Evolutionary conservation across 345 rosid genomes (phyloP).

Genomic region (Moricandia arvensis): DNA sequence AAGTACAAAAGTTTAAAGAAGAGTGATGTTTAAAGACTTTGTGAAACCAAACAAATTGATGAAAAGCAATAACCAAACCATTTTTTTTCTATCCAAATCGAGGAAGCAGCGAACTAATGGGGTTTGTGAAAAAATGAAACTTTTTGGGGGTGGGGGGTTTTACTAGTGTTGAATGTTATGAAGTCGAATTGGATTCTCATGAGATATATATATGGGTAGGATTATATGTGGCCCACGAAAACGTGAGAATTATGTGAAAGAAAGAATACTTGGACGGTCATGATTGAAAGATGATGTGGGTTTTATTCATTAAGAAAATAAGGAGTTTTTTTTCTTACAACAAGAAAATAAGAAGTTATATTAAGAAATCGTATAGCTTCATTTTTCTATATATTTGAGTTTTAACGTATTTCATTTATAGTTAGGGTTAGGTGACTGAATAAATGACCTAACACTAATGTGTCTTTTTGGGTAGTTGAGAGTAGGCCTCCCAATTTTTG

Average conservation of each 20-base stretch:
- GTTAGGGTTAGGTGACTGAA: conserved; percentile 41
- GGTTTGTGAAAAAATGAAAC: conserved; percentile 9
- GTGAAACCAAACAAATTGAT: background rate
- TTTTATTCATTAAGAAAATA: background rate
- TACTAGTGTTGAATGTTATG: conserved; percentile 29
- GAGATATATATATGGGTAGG: conserved; percentile 34
- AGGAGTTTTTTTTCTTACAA: no score
- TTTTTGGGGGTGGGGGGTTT: background rate
- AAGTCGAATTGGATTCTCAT: conserved; percentile 36
- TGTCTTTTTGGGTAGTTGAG: conserved; percentile 34
- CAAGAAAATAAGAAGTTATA: background rate
- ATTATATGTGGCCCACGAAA: conserved; percentile 10
- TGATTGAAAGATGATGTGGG: conserved; percentile 15
- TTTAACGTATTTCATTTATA: conserved; percentile 14
- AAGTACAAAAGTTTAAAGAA: conserved; percentile 2
- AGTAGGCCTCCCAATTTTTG: conserved; percentile 42
- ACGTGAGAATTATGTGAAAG: conserved; percentile 23
- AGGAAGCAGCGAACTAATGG: background rate
- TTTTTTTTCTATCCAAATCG: conserved; percentile 5
- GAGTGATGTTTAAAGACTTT: background rate
- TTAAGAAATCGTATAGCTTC: conserved; percentile 7
- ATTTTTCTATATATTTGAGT: background rate
- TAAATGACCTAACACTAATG: conserved; percentile 36
- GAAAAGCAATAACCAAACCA: conserved; percentile 25
- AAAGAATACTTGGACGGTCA: conserved; percentile 30